Base-by-base conservation (phyloP, 345 rosid species). In the Fremontodendron californicum region DNA sequence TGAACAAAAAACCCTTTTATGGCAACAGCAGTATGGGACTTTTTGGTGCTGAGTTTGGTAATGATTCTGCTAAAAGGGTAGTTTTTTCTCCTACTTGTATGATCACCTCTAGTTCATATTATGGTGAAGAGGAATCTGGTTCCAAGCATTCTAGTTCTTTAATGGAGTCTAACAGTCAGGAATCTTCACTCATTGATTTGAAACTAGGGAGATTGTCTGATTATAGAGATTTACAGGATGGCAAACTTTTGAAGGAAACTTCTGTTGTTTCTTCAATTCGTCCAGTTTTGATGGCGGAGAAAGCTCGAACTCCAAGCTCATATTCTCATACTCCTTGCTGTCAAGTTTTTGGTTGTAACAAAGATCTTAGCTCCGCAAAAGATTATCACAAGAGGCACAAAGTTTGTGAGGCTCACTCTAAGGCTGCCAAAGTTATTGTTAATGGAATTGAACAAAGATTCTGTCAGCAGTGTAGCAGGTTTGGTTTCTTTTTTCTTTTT, bases 361-460 rank as follows among this genome's bases (percentile, higher is more conserved):
- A 83, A 88, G 94, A 92, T 83, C 87, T 94, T 10, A 88, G 88
- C 82, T 85, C 84, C 54, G 86, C 85, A 0, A 92, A 92, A 81
- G 92, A 87, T 73, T 94, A 94, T 81, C 88, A 94, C 83, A 88
- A 82, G n/a, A n/a, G n/a, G n/a, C n/a, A n/a, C n/a, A n/a, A n/a
- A n/a, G n/a, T n/a, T n/a, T n/a, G n/a, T n/a, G n/a, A n/a, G n/a
- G n/a, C n/a, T n/a, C n/a, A n/a, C n/a, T n/a, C n/a, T n/a, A n/a
- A n/a, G n/a, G n/a, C n/a, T n/a, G n/a, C n/a, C n/a, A n/a, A n/a
- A n/a, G n/a, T n/a, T n/a, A n/a, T n/a, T n/a, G n/a, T n/a, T n/a
- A n/a, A n/a, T n/a, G n/a, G n/a, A n/a, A n/a, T n/a, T n/a, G n/a
- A n/a, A n/a, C n/a, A n/a, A n/a, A n/a, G n/a, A n/a, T n/a, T n/a